phyloP scores from a whole-genome alignment of 768 basidiomycete species.

The Tricholoma sp. region DNA sequence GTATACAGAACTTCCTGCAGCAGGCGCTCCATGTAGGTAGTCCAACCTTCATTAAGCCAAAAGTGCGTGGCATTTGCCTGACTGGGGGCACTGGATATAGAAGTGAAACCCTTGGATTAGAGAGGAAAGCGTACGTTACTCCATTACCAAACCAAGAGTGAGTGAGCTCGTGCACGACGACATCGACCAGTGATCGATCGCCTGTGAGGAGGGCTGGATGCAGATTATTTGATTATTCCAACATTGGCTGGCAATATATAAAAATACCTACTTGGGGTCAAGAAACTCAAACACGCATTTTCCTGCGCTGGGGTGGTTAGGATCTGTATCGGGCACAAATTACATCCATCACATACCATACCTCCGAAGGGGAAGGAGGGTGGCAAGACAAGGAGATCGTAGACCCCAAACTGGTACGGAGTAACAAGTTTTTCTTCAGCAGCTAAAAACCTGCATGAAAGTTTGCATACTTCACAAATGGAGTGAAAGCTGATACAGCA shows the following conservation, averaged over 20 bases:
- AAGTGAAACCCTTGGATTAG: not conserved
- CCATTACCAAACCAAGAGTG: slow-evolving; percentile 96
- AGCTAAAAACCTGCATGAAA: slow-evolving; percentile 55
- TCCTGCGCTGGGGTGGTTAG: slow-evolving; percentile 43
- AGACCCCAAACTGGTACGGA: slow-evolving; percentile 80
- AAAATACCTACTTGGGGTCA: slow-evolving; percentile 67
- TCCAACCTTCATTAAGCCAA: slow-evolving; percentile 93
- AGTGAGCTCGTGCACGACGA: slow-evolving; percentile 81
- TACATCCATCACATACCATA: slow-evolving; percentile 50
- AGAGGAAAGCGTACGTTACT: slow-evolving; percentile 48
- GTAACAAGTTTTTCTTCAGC: slow-evolving; percentile 71
- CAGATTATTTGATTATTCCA: not conserved
- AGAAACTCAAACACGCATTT: slow-evolving; percentile 83
- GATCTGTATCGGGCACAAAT: not conserved
- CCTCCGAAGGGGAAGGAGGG: slow-evolving; percentile 93
- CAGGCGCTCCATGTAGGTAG: slow-evolving; percentile 87
- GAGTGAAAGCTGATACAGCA: not conserved
- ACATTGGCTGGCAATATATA: not conserved
- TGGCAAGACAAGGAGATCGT: slow-evolving; percentile 85
- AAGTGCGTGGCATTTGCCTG: slow-evolving; percentile 75
- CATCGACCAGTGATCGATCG: slow-evolving; percentile 82
- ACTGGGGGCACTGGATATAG: slow-evolving; percentile 21
- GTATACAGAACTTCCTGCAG: slow-evolving; percentile 66
- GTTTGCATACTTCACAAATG: not conserved
- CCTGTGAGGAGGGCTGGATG: slow-evolving; percentile 72